These are phyloP conservation scores for Axilococcus clingmanii DNA, from an alignment of 139 green algal species.

Conservation along the genomic window DNA sequence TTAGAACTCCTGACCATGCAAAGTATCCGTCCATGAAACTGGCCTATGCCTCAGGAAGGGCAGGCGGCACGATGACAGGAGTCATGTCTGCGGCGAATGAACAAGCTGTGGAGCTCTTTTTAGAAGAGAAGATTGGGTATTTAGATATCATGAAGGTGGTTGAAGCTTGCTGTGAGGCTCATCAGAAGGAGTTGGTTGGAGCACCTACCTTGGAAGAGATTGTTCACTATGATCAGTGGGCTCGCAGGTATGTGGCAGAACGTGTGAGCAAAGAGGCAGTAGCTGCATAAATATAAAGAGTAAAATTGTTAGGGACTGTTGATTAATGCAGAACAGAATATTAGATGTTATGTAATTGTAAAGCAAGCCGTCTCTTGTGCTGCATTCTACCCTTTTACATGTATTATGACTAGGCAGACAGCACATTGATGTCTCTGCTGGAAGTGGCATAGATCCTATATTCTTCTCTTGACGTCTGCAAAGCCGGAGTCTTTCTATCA, in stretches of 20 bases:
- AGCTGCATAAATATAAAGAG: constrained; percentile 9
- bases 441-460: too few relatives aligned
- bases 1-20: constrained; percentile 69
- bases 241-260: constrained; percentile 45
- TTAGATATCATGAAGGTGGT: constrained; percentile 90
- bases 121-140: constrained; percentile 87
- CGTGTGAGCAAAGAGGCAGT: constrained; percentile 8
- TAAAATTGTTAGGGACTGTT: too few relatives aligned
- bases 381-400: too few relatives aligned
- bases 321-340: too few relatives aligned
- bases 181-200: constrained; percentile 65
- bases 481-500: too few relatives aligned
- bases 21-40: constrained; percentile 97
- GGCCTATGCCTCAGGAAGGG: constrained; percentile 84
- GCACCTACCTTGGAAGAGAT: constrained; percentile 85
- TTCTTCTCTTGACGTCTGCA: too few relatives aligned
- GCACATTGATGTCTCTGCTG: too few relatives aligned
- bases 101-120: constrained; percentile 93
- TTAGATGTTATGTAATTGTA: too few relatives aligned
- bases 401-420: too few relatives aligned
- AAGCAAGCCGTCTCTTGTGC: too few relatives aligned
- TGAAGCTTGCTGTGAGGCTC: constrained; percentile 83
- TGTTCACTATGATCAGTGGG: constrained; percentile 91
- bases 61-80: constrained; percentile 95
- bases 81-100: constrained; percentile 96